A percentile compares a stretch with the other conserved stretches of the same genome.
phyloP scores from a whole-genome alignment of 805 yeast genomes.

The Scheffersomyces lignosus region DNA sequence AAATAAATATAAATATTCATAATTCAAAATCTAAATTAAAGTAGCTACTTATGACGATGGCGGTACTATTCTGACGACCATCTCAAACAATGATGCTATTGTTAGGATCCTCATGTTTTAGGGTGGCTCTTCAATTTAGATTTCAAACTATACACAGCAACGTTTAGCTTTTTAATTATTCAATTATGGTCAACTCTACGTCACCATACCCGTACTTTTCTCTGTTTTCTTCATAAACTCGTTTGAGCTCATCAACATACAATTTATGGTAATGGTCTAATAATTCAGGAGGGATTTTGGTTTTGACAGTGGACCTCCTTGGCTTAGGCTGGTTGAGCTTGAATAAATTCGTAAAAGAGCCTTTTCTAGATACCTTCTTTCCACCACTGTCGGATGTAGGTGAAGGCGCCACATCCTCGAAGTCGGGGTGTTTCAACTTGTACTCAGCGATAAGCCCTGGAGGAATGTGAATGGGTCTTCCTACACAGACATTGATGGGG shows the following conservation, averaged over 20 bases:
- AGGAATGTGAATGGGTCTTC: slow-evolving; percentile 65
- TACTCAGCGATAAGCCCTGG: slow-evolving; percentile 32
- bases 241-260: slow-evolving; percentile 63
- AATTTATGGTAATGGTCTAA: slow-evolving; percentile 70
- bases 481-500: slow-evolving; percentile 75
- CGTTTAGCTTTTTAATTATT: too few species aligned
- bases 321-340: slow-evolving; percentile 12
- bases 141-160: too few species aligned
- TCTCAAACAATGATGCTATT: too few species aligned
- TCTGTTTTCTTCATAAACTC: slow-evolving; percentile 68
- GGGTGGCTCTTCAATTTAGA: too few species aligned
- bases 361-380: slow-evolving; percentile 30
- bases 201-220: slow-evolving; percentile 51
- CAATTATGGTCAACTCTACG: slow-evolving; percentile 47
- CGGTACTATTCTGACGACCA: too few species aligned
- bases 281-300: slow-evolving; percentile 38
- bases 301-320: slow-evolving; percentile 16
- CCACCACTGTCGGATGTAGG: slow-evolving; percentile 31
- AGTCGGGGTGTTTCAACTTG: slow-evolving; percentile 30
- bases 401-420: slow-evolving; percentile 12
- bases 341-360: slow-evolving; percentile 32
- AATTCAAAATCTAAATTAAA: too few species aligned
- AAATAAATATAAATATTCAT: too few species aligned
- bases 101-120: too few species aligned
- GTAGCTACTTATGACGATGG: too few species aligned